Conservation (phyloP, 805 yeast species). For the Tetrapisispora namnaoensis region DNA sequence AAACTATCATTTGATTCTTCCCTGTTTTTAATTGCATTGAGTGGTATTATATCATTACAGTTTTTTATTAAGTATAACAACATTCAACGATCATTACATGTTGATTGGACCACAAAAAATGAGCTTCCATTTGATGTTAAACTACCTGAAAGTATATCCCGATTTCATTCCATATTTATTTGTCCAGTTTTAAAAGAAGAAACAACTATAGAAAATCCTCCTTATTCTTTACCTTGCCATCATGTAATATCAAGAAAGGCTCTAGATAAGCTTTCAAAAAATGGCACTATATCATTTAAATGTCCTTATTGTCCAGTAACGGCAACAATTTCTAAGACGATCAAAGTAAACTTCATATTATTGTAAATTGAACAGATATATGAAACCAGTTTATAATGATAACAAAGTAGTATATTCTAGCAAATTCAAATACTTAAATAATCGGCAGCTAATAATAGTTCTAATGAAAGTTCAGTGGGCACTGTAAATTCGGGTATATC, state of each 20-base stretch:
- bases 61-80: constrained; percentile 40
- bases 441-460: constrained; percentile 87
- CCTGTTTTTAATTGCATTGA: constrained; percentile 37
- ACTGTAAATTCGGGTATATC: constrained; percentile 78
- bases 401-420: too few species aligned
- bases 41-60: constrained; percentile 48
- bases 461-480: constrained; percentile 91
- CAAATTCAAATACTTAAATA: constrained; percentile 31
- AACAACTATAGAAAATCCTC: constrained; percentile 52
- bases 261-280: constrained; percentile 36
- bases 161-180: constrained; percentile 55
- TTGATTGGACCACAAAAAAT: constrained; percentile 44
- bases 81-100: constrained; percentile 23
- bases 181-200: constrained; percentile 66
- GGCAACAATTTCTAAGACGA: constrained; percentile 34
- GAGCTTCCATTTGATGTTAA: constrained; percentile 56
- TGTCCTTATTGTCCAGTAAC: constrained; percentile 65
- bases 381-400: not conserved
- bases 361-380: constrained; percentile 9
- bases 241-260: constrained; percentile 53
- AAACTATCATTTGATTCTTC: constrained; percentile 48
- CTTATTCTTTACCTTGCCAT: constrained; percentile 51
- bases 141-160: constrained; percentile 41
- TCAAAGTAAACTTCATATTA: constrained; percentile 36
- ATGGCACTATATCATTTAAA: constrained; percentile 41